Percentiles rank a stretch among this genome's conserved stretches.
These are phyloP conservation scores for Paraconiothyrium sp. DNA, from an alignment of 2,329 filamentous ascomycete genomes.

Conservation along the genomic window DNA sequence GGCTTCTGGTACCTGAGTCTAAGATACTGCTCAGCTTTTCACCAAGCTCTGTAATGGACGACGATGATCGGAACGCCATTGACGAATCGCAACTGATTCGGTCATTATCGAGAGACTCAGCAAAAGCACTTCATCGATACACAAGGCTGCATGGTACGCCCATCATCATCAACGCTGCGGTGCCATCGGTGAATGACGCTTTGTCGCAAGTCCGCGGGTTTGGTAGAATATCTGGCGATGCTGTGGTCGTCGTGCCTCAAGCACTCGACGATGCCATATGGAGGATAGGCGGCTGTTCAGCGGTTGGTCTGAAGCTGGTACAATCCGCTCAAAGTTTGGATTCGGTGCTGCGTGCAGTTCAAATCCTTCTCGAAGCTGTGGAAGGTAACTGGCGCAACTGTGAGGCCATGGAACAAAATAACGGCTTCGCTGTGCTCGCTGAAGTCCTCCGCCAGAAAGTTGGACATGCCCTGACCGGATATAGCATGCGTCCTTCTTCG, in stretches of 20 bases:
- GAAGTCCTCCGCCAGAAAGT: conserved; percentile 86
- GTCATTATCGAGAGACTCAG: conserved; percentile 76
- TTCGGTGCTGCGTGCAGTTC: conserved; percentile 77
- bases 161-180: conserved; percentile 86
- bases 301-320: conserved; percentile 83
- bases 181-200: conserved; percentile 88
- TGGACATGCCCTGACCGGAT: conserved; percentile 58
- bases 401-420: conserved; percentile 96
- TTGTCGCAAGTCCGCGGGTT: conserved; percentile 83
- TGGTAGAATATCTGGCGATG: conserved; percentile 82
- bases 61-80: conserved; percentile 76
- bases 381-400: conserved; percentile 96
- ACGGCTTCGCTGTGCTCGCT: conserved; percentile 88
- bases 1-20: conserved; percentile 80
- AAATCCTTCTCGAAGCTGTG: conserved; percentile 86
- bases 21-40: conserved; percentile 85
- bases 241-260: conserved; percentile 81
- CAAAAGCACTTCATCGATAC: conserved; percentile 72
- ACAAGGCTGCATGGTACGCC: conserved; percentile 78
- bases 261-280: conserved; percentile 91
- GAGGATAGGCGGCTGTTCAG: conserved; percentile 90
- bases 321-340: conserved; percentile 77
- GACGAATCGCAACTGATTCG: conserved; percentile 80
- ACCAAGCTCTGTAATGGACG: conserved; percentile 80
- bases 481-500: conserved; percentile 60